phyloP scores from a whole-genome alignment of 352 stramenopile species.

The Globisporangium spiculum region DNA sequence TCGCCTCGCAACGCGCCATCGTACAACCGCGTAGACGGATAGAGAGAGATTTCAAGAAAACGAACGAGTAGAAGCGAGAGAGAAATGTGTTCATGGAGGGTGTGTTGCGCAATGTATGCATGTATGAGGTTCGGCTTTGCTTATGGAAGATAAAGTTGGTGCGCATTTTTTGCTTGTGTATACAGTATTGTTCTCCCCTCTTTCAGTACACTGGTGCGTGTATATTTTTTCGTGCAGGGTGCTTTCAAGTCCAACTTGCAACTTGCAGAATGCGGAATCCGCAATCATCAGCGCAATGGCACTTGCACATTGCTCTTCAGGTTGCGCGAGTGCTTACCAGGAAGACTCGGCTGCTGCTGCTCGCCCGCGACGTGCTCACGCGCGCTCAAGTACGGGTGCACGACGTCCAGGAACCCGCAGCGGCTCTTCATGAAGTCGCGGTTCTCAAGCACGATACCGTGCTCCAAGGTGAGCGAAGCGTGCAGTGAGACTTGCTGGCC shows the following conservation, averaged over 20 bases:
- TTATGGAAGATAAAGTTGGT: background rate
- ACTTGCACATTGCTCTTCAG: slow-evolving; percentile 5
- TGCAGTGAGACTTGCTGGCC: slow-evolving; percentile 22
- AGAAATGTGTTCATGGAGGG: background rate
- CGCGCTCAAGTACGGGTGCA: slow-evolving; percentile 32
- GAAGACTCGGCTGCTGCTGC: background rate
- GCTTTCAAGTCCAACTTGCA: slow-evolving; percentile 2
- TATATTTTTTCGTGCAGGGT: background rate
- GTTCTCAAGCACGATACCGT: slow-evolving; percentile 24
- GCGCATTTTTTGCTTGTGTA: background rate
- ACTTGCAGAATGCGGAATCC: background rate
- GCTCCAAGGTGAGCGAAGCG: slow-evolving; percentile 22
- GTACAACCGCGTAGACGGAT: slow-evolving; percentile 30
- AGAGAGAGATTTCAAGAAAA: slow-evolving; percentile 1
- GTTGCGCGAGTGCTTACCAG: background rate
- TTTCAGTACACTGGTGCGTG: background rate
- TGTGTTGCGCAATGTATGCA: background rate
- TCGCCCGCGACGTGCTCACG: slow-evolving; percentile 18
- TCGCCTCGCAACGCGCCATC: slow-evolving; percentile 19
- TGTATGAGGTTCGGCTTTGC: background rate
- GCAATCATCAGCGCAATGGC: slow-evolving; percentile 6
- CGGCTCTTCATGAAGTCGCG: slow-evolving; percentile 30
- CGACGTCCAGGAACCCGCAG: slow-evolving; percentile 43
- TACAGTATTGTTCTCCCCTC: background rate
- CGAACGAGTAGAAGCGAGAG: background rate